A percentile compares a stretch with the other conserved stretches of the same genome.
Conservation (phyloP, 345 rosid species). For the Dimocarpus longan region DNA sequence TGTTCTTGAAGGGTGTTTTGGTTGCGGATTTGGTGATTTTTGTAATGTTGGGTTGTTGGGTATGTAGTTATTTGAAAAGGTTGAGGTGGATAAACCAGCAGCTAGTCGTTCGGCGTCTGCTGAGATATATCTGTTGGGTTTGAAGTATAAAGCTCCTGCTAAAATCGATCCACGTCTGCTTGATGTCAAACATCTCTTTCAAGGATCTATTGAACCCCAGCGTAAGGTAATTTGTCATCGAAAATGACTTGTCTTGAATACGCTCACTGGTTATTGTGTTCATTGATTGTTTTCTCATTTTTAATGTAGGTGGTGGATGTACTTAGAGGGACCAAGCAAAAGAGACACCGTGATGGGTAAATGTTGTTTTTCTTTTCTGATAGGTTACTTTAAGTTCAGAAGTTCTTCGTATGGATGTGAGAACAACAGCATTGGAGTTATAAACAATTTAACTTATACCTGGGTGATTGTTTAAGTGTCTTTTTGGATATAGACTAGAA, state of each 20-base stretch:
- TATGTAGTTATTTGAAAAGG: constrained; percentile 84
- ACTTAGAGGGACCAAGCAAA: constrained; percentile 67
- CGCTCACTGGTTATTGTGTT: neutral
- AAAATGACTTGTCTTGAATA: neutral
- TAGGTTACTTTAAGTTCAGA: neutral
- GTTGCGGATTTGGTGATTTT: neutral
- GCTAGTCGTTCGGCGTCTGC: constrained; percentile 96
- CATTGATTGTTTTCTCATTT: constrained; percentile 1
- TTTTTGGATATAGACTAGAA: neutral
- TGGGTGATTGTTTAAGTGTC: neutral
- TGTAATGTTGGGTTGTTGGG: constrained; percentile 14
- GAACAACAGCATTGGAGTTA: neutral
- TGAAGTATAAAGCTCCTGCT: constrained; percentile 88
- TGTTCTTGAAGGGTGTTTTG: neutral
- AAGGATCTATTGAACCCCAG: constrained; percentile 65
- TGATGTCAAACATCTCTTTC: constrained; percentile 75
- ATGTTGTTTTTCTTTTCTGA: constrained; percentile 16
- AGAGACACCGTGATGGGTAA: constrained; percentile 89
- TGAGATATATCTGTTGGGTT: constrained; percentile 81
- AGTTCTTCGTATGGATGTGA: neutral
- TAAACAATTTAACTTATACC: neutral
- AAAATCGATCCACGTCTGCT: constrained; percentile 90
- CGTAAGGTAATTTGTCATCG: constrained; percentile 49
- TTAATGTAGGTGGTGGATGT: constrained; percentile 74
- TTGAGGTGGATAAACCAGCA: constrained; percentile 89